Evolutionary conservation across 2,329 filamentous ascomycete genomes (phyloP).

Genomic region (Waltergamsia citrina): DNA sequence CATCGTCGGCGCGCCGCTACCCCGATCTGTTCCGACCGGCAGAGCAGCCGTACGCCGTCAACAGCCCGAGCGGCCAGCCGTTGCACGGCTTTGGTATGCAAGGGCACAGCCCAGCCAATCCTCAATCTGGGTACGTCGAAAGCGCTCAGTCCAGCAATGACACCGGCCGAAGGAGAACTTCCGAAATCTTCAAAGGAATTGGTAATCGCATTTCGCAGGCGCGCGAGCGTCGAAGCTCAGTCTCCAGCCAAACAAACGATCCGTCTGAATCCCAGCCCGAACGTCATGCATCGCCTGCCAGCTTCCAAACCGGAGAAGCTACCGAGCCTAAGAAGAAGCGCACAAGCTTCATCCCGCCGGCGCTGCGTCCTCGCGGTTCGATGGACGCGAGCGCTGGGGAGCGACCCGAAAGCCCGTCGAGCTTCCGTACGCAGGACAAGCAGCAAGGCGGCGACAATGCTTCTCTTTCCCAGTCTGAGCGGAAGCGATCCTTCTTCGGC

Average conservation of each 20-base stretch:
- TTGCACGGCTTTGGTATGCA: neutral
- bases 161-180: slow-evolving; percentile 24
- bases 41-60: slow-evolving; percentile 7
- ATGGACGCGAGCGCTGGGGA: slow-evolving; percentile 8
- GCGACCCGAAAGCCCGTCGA: slow-evolving; percentile 3
- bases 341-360: slow-evolving; percentile 26
- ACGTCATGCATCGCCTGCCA: neutral
- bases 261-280: neutral
- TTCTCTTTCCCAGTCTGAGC: slow-evolving; percentile 22
- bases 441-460: too few species aligned
- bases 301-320: slow-evolving; percentile 3
- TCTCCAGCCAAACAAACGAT: slow-evolving; percentile 9
- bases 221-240: slow-evolving; percentile 18
- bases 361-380: slow-evolving; percentile 13
- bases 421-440: slow-evolving; percentile 8
- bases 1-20: slow-evolving; percentile 40
- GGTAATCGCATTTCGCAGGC: slow-evolving; percentile 26
- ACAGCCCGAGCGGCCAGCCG: neutral
- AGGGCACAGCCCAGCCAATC: neutral
- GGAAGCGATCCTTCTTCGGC: slow-evolving; percentile 29
- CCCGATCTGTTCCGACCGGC: slow-evolving; percentile 32
- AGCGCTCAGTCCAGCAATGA: slow-evolving; percentile 15
- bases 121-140: neutral
- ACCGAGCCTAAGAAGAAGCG: slow-evolving; percentile 24
- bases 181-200: slow-evolving; percentile 41